A percentile compares a stretch with the other conserved stretches of the same genome.
Evolutionary conservation across 495 filamentous ascomycete genomes (phyloP).

Genomic region (Penicillium silybi): DNA sequence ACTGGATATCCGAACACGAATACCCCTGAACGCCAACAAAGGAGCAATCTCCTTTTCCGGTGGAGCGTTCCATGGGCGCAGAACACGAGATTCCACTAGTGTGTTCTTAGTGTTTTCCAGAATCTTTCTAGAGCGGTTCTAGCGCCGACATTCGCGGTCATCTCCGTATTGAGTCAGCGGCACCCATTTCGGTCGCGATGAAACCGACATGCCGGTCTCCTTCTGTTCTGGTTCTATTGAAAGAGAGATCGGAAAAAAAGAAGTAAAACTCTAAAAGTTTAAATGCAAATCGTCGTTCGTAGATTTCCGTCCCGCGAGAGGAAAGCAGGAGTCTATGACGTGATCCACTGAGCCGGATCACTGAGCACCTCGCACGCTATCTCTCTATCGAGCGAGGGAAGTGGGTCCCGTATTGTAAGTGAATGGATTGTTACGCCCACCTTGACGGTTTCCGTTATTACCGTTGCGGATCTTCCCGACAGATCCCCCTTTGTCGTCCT

Average conservation of each 20-base stretch:
- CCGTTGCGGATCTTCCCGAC: slow-evolving; percentile 10
- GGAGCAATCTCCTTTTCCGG: slow-evolving; percentile 5
- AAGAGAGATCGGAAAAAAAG: background rate
- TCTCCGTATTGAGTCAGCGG: slow-evolving; percentile 1
- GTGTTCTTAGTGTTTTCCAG: slow-evolving; percentile 32
- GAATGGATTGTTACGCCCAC: background rate
- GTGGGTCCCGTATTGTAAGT: background rate
- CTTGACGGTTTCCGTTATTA: background rate
- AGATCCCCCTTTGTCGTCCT: slow-evolving; percentile 2
- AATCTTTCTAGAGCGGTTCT: slow-evolving; percentile 37
- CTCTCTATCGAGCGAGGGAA: slow-evolving; percentile 5
- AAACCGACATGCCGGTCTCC: background rate
- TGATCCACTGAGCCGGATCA: slow-evolving; percentile 7
- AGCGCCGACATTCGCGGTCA: slow-evolving; percentile 18
- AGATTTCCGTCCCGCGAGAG: background rate
- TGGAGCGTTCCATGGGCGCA: slow-evolving; percentile 6
- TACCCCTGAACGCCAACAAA: background rate
- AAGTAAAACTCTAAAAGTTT: background rate
- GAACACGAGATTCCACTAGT: slow-evolving; percentile 3
- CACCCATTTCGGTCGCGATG: background rate
- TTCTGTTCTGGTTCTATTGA: background rate
- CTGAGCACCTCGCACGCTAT: background rate
- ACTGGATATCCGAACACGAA: background rate
- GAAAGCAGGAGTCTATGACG: slow-evolving; percentile 18
- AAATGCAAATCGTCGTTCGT: background rate